Percentiles rank a stretch among this genome's conserved stretches.
Conservation (phyloP, 2,329 filamentous ascomycete genomes). For the Boeremia lycopersici region DNA sequence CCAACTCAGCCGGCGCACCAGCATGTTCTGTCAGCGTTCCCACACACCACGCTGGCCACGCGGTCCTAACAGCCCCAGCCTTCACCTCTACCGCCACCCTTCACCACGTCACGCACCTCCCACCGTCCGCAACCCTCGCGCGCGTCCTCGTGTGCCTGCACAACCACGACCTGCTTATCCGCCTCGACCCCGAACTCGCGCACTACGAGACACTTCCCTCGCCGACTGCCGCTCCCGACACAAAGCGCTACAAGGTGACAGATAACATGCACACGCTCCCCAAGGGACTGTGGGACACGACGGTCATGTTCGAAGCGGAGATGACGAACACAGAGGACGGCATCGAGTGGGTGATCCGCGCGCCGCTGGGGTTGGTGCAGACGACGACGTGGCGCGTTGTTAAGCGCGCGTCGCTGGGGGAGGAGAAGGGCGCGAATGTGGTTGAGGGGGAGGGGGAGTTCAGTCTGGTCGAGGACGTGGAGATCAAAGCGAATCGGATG, state of each 20-base stretch:
- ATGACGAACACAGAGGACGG: slow-evolving; percentile 45
- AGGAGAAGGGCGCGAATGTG: slow-evolving; percentile 8
- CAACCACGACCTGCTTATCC: slow-evolving; percentile 46
- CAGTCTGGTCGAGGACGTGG: slow-evolving; percentile 45
- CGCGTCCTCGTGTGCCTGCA: slow-evolving; percentile 34
- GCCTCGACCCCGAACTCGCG: slow-evolving; percentile 45
- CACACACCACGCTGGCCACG: neutral
- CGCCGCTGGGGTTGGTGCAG: slow-evolving; percentile 44
- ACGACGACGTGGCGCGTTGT: slow-evolving; percentile 40
- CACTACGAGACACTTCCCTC: slow-evolving; percentile 38
- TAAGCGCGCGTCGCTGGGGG: slow-evolving; percentile 24
- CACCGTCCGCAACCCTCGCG: slow-evolving; percentile 27
- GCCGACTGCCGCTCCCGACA: slow-evolving; percentile 22
- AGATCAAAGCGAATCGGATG: slow-evolving; percentile 42
- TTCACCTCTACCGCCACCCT: slow-evolving; percentile 41
- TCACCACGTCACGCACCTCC: slow-evolving; percentile 43
- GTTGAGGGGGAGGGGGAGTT: slow-evolving; percentile 27
- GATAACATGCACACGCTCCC: slow-evolving; percentile 47
- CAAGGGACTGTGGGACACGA: slow-evolving; percentile 45
- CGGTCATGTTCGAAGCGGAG: slow-evolving; percentile 41
- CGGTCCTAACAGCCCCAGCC: slow-evolving; percentile 22
- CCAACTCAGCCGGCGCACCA: neutral
- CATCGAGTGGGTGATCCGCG: slow-evolving; percentile 43
- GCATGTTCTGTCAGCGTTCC: slow-evolving; percentile 38
- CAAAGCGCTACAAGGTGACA: slow-evolving; percentile 47